phyloP scores from a whole-genome alignment of 2,329 filamentous ascomycete species.

The Ophiostoma ulmi region DNA sequence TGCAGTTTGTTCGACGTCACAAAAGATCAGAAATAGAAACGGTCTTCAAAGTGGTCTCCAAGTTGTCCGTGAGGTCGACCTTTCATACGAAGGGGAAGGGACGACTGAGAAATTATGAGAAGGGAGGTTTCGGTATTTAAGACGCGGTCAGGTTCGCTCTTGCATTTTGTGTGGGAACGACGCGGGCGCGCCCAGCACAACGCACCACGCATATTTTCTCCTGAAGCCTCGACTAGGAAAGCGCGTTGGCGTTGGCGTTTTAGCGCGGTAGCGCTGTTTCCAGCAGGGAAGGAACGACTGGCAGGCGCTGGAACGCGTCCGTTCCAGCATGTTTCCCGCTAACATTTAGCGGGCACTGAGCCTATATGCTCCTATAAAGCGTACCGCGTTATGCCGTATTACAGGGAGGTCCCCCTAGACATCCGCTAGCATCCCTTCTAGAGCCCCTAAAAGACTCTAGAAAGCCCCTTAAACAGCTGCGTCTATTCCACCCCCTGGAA shows the following conservation, averaged over 20 bases:
- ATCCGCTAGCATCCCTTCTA: background rate
- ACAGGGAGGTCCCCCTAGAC: background rate
- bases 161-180: conserved; percentile 27
- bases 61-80: conserved; percentile 10
- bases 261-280: conserved; percentile 22
- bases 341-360: background rate
- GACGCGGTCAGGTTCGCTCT: conserved; percentile 26
- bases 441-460: conserved; percentile 2
- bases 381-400: conserved; percentile 21
- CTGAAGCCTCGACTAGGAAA: conserved; percentile 8
- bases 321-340: background rate
- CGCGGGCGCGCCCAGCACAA: conserved; percentile 22
- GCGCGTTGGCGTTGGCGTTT: conserved; percentile 29
- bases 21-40: conserved; percentile 15
- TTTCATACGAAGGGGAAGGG: conserved; percentile 15
- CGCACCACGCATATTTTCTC: background rate
- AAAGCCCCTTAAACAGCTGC: background rate
- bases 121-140: conserved; percentile 27
- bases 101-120: conserved; percentile 20
- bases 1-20: conserved; percentile 12
- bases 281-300: conserved; percentile 13
- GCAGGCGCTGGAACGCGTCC: conserved; percentile 22
- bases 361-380: conserved; percentile 9
- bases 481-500: conserved; percentile 11
- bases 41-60: conserved; percentile 21